Conservation (phyloP, 129 eudicot genomes). For the Arctium minus region DNA sequence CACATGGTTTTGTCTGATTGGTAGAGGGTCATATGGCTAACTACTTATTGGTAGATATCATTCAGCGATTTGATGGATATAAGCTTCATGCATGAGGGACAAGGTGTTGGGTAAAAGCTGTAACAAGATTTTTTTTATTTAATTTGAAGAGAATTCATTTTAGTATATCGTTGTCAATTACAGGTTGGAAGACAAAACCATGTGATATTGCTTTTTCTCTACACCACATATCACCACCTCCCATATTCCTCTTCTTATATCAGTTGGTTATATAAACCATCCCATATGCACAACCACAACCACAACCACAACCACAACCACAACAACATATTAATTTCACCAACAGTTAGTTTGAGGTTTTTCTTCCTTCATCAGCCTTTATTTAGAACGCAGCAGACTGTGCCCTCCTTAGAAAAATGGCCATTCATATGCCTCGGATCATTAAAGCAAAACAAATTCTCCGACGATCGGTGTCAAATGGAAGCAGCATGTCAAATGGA, state of each 20-base stretch:
- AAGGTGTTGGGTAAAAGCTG: too few relatives aligned
- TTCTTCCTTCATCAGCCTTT: background rate
- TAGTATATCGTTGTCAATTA: background rate
- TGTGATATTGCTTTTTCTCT: background rate
- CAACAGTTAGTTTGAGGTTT: background rate
- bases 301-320: background rate
- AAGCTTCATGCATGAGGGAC: too few relatives aligned
- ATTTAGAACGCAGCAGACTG: background rate
- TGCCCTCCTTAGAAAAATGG: background rate
- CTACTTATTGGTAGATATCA: too few relatives aligned
- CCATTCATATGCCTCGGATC: background rate
- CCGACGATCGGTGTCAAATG: background rate
- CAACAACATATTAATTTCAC: background rate
- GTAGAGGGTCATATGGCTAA: too few relatives aligned
- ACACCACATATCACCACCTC: background rate
- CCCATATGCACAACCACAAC: background rate
- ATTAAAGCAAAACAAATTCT: background rate
- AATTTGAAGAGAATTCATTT: too few relatives aligned
- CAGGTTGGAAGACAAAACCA: constrained; percentile 5
- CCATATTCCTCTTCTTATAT: background rate
- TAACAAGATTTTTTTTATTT: too few relatives aligned
- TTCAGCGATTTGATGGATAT: too few relatives aligned
- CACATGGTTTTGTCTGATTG: too few relatives aligned
- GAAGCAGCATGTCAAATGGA: background rate
- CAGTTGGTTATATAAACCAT: background rate